A percentile compares a stretch with the other conserved stretches of the same genome.
phyloP scores from a whole-genome alignment of 1,284 basidiomycete genomes.

The Cryptococcus floricola region DNA sequence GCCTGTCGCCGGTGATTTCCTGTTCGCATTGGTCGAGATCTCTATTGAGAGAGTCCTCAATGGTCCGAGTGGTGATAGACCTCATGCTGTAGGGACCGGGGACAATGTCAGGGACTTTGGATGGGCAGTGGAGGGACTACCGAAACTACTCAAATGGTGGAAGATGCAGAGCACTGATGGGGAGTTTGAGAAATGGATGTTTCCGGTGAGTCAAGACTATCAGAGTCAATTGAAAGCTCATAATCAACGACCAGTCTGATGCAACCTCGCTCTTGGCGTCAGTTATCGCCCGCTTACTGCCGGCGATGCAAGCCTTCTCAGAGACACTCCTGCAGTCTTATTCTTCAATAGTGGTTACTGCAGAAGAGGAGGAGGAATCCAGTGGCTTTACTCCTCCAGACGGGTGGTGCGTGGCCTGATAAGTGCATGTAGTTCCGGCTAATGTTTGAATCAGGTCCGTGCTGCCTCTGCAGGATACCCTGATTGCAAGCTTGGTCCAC shows the following conservation, averaged over 20 bases:
- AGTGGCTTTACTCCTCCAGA: conserved; percentile 31
- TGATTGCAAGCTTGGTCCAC: conserved; percentile 26
- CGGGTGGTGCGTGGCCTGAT: conserved; percentile 25
- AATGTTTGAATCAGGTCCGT: conserved; percentile 15
- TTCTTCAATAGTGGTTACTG: conserved; percentile 5
- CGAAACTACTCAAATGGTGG: conserved; percentile 36
- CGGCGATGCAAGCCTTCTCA: conserved; percentile 16
- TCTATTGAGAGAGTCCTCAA: neutral
- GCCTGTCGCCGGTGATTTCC: conserved; percentile 10
- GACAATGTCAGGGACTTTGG: conserved; percentile 16
- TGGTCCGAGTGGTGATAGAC: neutral
- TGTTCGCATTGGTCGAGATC: conserved; percentile 10
- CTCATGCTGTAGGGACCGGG: neutral
- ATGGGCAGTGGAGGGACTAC: conserved; percentile 32
- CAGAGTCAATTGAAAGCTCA: neutral
- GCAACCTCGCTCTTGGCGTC: conserved; percentile 3
- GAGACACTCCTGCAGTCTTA: conserved; percentile 12
- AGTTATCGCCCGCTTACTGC: neutral
- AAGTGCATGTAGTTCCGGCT: neutral
- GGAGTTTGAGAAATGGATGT: conserved; percentile 22
- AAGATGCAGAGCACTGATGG: conserved; percentile 17
- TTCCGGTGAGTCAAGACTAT: conserved; percentile 25
- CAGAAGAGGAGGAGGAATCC: conserved; percentile 33
- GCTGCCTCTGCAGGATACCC: conserved; percentile 24
- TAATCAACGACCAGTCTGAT: conserved; percentile 7